phyloP scores from a whole-genome alignment of 225 moss, liverwort and hornwort species.

The Polytrichum commune region DNA sequence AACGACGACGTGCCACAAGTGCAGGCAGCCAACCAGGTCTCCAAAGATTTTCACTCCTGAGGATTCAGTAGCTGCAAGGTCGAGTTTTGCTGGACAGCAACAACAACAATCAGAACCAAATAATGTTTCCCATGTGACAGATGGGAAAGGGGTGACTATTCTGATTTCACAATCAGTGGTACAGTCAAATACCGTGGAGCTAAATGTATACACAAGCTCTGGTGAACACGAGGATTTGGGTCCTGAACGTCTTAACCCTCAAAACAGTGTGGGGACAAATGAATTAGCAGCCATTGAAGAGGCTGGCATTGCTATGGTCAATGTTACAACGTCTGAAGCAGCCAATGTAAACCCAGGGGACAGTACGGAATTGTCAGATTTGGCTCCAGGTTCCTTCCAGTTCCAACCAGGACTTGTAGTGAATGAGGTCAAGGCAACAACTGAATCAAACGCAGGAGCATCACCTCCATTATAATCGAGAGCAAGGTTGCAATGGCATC shows the following conservation, averaged over 20 bases:
- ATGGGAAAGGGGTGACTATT: constrained; percentile 14
- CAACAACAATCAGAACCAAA: constrained; percentile 3
- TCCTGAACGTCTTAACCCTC: constrained; percentile 10
- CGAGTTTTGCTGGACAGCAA: background rate
- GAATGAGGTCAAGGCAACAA: constrained; percentile 10
- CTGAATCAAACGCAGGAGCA: background rate
- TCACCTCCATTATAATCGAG: background rate
- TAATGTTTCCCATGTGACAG: background rate
- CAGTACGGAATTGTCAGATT: constrained; percentile 1
- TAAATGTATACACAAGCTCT: constrained; percentile 1
- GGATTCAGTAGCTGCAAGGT: background rate
- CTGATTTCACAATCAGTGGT: constrained; percentile 11
- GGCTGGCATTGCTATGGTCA: background rate
- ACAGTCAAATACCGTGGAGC: constrained; percentile 12
- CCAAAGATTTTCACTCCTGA: constrained; percentile 13
- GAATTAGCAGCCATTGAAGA: constrained; percentile 4
- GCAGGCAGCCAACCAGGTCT: constrained; percentile 14
- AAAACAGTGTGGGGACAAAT: background rate
- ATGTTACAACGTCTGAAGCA: constrained; percentile 5
- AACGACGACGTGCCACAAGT: constrained; percentile 7
- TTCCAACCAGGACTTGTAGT: constrained; percentile 22
- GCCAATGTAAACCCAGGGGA: constrained; percentile 6
- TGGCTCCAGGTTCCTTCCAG: constrained; percentile 27
- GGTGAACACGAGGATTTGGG: background rate
- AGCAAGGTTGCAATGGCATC: background rate